These are phyloP conservation scores for Trifolium subterraneum DNA, from an alignment of 306 rosid genomes.

Conservation along the genomic window DNA sequence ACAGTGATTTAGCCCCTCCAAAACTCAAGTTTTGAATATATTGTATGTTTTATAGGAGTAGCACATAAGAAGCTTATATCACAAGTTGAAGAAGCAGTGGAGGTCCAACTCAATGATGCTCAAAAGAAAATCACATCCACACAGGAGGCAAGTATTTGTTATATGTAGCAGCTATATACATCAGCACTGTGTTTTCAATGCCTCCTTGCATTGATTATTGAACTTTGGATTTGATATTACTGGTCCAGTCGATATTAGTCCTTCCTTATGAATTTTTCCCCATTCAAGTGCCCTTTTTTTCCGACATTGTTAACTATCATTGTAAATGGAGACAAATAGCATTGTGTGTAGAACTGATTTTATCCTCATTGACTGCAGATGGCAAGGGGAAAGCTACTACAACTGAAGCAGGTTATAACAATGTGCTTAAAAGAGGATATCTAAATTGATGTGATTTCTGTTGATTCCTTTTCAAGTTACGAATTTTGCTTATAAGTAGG, in stretches of 20 bases:
- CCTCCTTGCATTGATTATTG: slow-evolving; percentile 23
- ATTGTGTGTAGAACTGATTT: slow-evolving; percentile 34
- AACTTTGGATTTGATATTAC: slow-evolving; percentile 8
- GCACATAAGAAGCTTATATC: slow-evolving; percentile 72
- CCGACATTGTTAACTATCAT: neutral
- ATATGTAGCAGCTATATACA: neutral
- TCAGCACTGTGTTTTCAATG: slow-evolving; percentile 18
- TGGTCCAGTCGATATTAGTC: neutral
- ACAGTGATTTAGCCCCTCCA: no score
- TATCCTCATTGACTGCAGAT: slow-evolving; percentile 57
- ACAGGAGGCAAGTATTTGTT: slow-evolving; percentile 68
- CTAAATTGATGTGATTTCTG: slow-evolving; percentile 49
- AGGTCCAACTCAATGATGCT: slow-evolving; percentile 70
- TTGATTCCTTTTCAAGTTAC: slow-evolving; percentile 38
- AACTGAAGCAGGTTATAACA: slow-evolving; percentile 69
- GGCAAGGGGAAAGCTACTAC: slow-evolving; percentile 73
- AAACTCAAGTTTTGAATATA: slow-evolving; percentile 28
- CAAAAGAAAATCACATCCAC: slow-evolving; percentile 68
- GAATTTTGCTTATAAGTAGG: slow-evolving; percentile 25
- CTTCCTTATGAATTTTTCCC: neutral
- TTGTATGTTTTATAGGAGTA: slow-evolving; percentile 60
- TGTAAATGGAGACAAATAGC: slow-evolving; percentile 13
- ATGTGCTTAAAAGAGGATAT: slow-evolving; percentile 74
- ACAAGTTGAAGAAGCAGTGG: slow-evolving; percentile 78
- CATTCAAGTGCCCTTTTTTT: neutral